Base-by-base conservation (phyloP, 1,284 basidiomycete genomes). In the Meira miltonrushii region DNA sequence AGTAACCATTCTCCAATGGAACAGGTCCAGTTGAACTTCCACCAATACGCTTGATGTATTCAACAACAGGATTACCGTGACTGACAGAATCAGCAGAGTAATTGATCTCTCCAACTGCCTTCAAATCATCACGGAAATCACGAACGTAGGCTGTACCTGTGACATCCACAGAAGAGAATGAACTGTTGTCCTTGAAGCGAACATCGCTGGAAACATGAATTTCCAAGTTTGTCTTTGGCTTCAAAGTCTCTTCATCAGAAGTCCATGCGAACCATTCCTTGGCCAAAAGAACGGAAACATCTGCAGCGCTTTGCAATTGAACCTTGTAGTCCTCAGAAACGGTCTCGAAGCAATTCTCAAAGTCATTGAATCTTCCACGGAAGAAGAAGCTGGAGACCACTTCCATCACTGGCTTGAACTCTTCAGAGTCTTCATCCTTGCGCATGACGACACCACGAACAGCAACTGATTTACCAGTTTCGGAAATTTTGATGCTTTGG, bases 231-330 rank as follows among this genome's bases (percentile, higher is more conserved):
- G 88, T 88, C 44, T 91, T 92, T 11, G 88, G 85, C 59, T 85
- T 81, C 43, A 72, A 59, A 44, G 92, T 86, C 41, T 90, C 87
- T 62, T 85, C 84, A 48, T 48, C 17, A 8, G 86, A 82, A 57
- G 89, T 87, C 94, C 93, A 97, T 59, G 88, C 86, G 80, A 98
- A 94, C 94, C 95, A 98, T 78, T 94, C 89, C 83, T 98, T 98
- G 60, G 90, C 91, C 75, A 89, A 86, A 13, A 98, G 82, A 17
- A 98, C 90, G 54, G 92, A 91, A 65, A 95, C 87, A 47, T 85
- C 85, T 1, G 90, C 88, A 66, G 92, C 88, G 37, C 84, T 86
- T 56, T 83, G 82, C 66, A 96, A 76, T 48, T 86, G 82, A 49
- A 98, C 87, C 48, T 86, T 80, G 79, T 94, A 96, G 79, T 94